These are phyloP conservation scores for Daldinia bambusicola DNA, from an alignment of 495 filamentous ascomycete species.

Conservation along the genomic window DNA sequence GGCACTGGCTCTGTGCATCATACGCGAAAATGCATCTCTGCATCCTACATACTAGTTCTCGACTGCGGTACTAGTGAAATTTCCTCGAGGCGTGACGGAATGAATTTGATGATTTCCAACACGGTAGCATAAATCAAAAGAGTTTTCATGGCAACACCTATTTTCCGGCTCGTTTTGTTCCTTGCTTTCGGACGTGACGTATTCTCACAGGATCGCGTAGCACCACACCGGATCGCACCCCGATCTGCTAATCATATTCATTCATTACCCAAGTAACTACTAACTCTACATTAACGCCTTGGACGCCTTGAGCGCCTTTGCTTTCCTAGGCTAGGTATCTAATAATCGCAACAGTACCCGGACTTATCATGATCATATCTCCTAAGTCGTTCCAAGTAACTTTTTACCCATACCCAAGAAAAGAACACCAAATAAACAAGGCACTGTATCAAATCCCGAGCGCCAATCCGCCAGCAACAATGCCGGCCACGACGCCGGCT, in stretches of 20 bases:
- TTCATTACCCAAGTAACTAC: background rate
- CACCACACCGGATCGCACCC: background rate
- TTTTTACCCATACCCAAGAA: conserved; percentile 7
- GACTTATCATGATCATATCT: conserved; percentile 12
- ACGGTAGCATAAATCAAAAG: conserved; percentile 46
- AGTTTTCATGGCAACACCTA: conserved; percentile 39
- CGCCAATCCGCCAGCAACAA: conserved; percentile 36
- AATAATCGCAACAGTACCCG: conserved; percentile 4
- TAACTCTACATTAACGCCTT: conserved; percentile 12
- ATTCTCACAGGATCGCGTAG: background rate
- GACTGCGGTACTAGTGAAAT: conserved; percentile 28
- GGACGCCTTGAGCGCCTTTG: conserved; percentile 14
- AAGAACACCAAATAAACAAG: background rate
- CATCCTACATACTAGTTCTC: conserved; percentile 39
- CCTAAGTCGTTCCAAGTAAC: conserved; percentile 14
- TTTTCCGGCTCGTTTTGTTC: background rate
- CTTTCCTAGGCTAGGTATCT: conserved; percentile 31
- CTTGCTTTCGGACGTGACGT: conserved; percentile 16
- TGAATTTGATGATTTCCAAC: conserved; percentile 43
- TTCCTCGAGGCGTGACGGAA: conserved; percentile 44
- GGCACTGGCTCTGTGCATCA: conserved; percentile 44
- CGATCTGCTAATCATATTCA: background rate
- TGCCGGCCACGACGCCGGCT: conserved; percentile 34
- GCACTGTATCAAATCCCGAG: conserved; percentile 24
- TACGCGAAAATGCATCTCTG: conserved; percentile 42